Evolutionary conservation across 805 yeast genomes (phyloP).

Genomic region (Candida sithepensis): DNA sequence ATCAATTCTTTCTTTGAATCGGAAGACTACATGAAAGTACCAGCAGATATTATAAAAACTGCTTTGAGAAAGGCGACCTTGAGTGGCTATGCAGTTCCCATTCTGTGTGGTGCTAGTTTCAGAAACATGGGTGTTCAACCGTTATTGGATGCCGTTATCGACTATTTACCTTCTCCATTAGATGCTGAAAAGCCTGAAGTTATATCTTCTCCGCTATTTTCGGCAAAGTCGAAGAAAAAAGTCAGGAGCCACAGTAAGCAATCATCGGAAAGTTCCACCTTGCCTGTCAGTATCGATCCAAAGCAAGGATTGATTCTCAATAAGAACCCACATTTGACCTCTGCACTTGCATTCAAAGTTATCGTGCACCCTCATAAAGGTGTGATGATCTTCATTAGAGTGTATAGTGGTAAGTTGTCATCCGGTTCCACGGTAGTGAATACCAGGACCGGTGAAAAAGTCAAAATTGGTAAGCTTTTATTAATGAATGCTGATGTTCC

Average conservation of each 20-base stretch:
- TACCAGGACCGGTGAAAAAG: constrained; percentile 63
- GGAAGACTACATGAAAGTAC: constrained; percentile 68
- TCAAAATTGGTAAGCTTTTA: constrained; percentile 64
- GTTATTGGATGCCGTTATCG: constrained; percentile 74
- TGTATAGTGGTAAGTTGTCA: constrained; percentile 75
- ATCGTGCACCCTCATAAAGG: constrained; percentile 82
- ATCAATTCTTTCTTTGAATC: constrained; percentile 74
- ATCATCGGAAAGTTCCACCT: constrained; percentile 3
- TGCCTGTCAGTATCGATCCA: constrained; percentile 37
- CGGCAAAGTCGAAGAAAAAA: constrained; percentile 14
- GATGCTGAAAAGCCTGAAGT: constrained; percentile 61
- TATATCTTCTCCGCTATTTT: constrained; percentile 6
- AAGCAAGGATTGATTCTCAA: constrained; percentile 49
- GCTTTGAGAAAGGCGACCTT: constrained; percentile 68
- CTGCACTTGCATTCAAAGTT: constrained; percentile 90
- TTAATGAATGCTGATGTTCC: constrained; percentile 89
- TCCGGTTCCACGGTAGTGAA: constrained; percentile 62
- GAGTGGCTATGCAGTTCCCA: constrained; percentile 60
- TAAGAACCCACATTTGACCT: constrained; percentile 55
- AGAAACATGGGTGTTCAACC: constrained; percentile 95
- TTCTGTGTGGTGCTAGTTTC: constrained; percentile 91
- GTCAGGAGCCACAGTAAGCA: constrained; percentile 7
- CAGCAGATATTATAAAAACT: constrained; percentile 46
- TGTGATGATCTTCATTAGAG: constrained; percentile 78
- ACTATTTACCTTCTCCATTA: constrained; percentile 78